phyloP scores from a whole-genome alignment of 768 basidiomycete species.

The Pholiota microspora region DNA sequence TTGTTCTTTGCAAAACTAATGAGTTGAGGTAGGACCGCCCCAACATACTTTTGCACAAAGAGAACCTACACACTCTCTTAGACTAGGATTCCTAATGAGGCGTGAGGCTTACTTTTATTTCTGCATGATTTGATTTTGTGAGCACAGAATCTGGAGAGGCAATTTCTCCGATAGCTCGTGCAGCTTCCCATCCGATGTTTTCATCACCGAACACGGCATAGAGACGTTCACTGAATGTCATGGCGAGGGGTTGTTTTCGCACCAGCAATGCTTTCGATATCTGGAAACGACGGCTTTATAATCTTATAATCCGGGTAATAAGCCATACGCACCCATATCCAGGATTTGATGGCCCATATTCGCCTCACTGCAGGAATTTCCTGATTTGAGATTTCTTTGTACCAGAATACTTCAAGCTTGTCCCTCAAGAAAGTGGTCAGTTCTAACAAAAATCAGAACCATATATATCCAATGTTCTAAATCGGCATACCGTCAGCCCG shows the following conservation, averaged over 20 bases:
- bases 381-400: slow-evolving; percentile 37
- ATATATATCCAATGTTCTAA: background rate
- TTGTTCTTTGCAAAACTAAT: slow-evolving; percentile 60
- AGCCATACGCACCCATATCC: slow-evolving; percentile 61
- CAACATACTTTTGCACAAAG: slow-evolving; percentile 75
- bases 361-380: slow-evolving; percentile 36
- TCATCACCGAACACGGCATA: slow-evolving; percentile 71
- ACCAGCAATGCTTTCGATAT: slow-evolving; percentile 78
- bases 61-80: slow-evolving; percentile 49
- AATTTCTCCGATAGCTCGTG: slow-evolving; percentile 69
- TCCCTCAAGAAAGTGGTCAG: slow-evolving; percentile 41
- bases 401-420: slow-evolving; percentile 49
- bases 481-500: slow-evolving; percentile 55
- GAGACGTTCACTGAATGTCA: slow-evolving; percentile 57
- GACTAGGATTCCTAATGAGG: background rate
- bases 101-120: slow-evolving; percentile 61
- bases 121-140: slow-evolving; percentile 75
- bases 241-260: slow-evolving; percentile 60
- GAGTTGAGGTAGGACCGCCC: slow-evolving; percentile 69
- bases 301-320: background rate
- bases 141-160: slow-evolving; percentile 59
- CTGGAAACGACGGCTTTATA: too few relatives aligned
- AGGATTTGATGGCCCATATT: slow-evolving; percentile 50
- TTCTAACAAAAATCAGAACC: slow-evolving; percentile 31
- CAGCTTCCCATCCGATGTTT: slow-evolving; percentile 67